Percentiles rank a stretch among this genome's conserved stretches.
Evolutionary conservation across 176 grass and related monocot genomes (phyloP).

Genomic region (Oryza longistaminata): DNA sequence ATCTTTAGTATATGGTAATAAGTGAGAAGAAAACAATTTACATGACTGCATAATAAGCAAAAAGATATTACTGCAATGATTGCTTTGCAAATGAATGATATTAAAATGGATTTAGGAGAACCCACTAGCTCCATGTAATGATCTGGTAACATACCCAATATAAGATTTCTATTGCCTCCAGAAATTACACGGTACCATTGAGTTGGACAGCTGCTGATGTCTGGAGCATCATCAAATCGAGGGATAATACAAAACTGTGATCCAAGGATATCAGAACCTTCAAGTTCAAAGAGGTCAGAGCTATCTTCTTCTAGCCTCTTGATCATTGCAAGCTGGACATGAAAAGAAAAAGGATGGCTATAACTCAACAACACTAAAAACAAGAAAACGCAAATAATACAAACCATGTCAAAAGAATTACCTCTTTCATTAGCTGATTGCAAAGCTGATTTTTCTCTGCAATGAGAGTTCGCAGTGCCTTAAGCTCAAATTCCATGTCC

Average conservation of each 20-base stretch:
- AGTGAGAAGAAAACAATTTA: not conserved
- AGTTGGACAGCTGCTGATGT: conserved; percentile 57
- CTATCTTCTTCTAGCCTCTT: conserved; percentile 74
- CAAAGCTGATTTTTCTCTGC: conserved; percentile 82
- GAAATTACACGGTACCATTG: conserved; percentile 79
- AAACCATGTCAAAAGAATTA: conserved; percentile 33
- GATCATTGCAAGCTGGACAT: conserved; percentile 75
- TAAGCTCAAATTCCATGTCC: conserved; percentile 97
- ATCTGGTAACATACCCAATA: conserved; percentile 57
- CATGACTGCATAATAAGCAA: not conserved
- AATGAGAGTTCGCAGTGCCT: conserved; percentile 65
- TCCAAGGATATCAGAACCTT: conserved; percentile 80
- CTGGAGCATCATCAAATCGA: conserved; percentile 57
- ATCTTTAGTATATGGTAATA: not conserved
- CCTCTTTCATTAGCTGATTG: conserved; percentile 92
- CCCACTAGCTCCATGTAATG: not conserved
- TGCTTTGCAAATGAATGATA: not conserved
- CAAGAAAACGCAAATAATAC: conserved; percentile 1
- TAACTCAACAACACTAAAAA: conserved; percentile 22
- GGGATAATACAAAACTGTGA: conserved; percentile 70
- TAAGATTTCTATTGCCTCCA: conserved; percentile 66
- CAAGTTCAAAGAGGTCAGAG: conserved; percentile 66
- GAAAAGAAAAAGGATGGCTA: conserved; percentile 1
- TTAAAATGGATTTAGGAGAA: conserved; percentile 6
- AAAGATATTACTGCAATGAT: conserved; percentile 6